phyloP scores from a whole-genome alignment of 257 asterid species.

The Ocimum tenuiflorum region DNA sequence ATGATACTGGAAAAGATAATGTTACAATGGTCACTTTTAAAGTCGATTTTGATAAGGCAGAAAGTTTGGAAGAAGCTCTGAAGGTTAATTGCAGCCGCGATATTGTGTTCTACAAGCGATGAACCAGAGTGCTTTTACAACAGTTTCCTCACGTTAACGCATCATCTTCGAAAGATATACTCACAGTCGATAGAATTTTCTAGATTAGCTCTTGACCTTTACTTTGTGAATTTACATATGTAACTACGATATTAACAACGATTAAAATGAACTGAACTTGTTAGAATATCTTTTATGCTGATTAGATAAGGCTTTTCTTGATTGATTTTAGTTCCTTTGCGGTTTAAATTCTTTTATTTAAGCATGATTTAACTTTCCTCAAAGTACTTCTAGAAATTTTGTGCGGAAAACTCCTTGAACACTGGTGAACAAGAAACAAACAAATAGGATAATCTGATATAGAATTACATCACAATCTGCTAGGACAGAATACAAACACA shows the following conservation, averaged over 20 bases:
- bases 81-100: slow-evolving; percentile 71
- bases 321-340: neutral
- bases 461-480: slow-evolving; percentile 6
- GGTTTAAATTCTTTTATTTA: neutral
- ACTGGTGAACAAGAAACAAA: neutral
- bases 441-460: slow-evolving; percentile 1
- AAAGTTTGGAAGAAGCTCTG: slow-evolving; percentile 76
- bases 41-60: slow-evolving; percentile 71
- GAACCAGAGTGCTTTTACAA: slow-evolving; percentile 6
- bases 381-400: no score
- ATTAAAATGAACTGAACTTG: neutral
- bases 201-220: neutral
- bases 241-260: slow-evolving; percentile 1
- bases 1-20: slow-evolving; percentile 81
- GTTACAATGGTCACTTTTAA: slow-evolving; percentile 68
- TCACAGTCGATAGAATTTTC: neutral
- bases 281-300: neutral
- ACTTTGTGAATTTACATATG: neutral
- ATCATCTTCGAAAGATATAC: neutral
- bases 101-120: slow-evolving; percentile 56
- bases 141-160: neutral
- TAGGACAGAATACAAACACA: neutral
- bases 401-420: neutral
- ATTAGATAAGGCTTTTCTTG: neutral
- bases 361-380: neutral